Evolutionary conservation across 2,329 filamentous ascomycete species (phyloP).

Genomic region (Leptosphaerulina australis): DNA sequence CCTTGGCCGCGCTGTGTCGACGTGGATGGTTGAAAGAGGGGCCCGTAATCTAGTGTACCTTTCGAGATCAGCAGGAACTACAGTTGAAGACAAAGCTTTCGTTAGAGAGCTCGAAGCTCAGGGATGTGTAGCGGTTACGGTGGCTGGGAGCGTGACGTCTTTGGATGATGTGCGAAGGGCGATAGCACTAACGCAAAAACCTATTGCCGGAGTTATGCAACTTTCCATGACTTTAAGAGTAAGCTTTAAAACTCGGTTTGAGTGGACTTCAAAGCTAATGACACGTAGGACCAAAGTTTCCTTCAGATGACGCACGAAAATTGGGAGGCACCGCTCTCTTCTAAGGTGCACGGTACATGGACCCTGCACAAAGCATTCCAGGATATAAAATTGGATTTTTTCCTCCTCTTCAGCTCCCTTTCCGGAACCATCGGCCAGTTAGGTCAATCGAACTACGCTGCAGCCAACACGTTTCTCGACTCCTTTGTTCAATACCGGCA

Average conservation of each 20-base stretch:
- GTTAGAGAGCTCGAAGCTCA: background rate
- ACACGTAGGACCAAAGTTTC: conserved; percentile 18
- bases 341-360: conserved; percentile 46
- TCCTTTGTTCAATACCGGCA: conserved; percentile 37
- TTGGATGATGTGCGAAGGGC: background rate
- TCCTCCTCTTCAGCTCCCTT: conserved; percentile 28
- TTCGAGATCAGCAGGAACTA: background rate
- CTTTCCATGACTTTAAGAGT: conserved; percentile 20
- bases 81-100: background rate
- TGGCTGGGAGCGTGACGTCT: background rate
- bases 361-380: conserved; percentile 29
- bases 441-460: conserved; percentile 22
- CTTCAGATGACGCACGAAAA: conserved; percentile 19
- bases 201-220: conserved; percentile 25
- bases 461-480: conserved; percentile 48
- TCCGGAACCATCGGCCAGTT: conserved; percentile 25
- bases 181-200: no score
- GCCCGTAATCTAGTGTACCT: background rate
- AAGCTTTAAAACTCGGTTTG: no score
- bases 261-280: no score
- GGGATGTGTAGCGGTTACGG: background rate
- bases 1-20: background rate
- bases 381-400: conserved; percentile 27
- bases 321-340: conserved; percentile 13
- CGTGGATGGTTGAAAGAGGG: background rate